Base-by-base conservation (phyloP, 352 stramenopile species). In the Pythium coloratum region DNA sequence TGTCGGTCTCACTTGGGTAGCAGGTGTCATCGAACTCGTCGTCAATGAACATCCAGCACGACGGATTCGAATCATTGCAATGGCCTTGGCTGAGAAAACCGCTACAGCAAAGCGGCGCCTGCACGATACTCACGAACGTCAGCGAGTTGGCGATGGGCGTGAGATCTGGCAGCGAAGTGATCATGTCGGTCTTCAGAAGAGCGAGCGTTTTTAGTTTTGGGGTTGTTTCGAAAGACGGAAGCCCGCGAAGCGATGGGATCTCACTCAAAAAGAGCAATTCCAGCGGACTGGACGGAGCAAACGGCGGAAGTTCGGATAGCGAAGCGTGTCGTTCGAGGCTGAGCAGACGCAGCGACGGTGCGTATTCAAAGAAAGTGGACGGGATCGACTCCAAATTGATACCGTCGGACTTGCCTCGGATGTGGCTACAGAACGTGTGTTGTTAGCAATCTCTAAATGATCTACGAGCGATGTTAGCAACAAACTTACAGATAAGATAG, bases 401-500 rank as follows among this genome's bases (percentile, higher is more conserved):
- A 4, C 36, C 36, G 10, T 14, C 36, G 36, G 10, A 42, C 30
- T 69, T 78, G 8, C 40, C 38, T 12, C n/a, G 53, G 14, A 69
- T 54, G 34, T 63, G 33, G 16, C 62, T 69, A 30, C 2, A 14
- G 12, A 28, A 36, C 34, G 2, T 26, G 24, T 13, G 13, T 0
- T 44, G 9, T 28, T 14, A 34, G 9, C 7, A 12, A 60, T 24
- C 20, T 24, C 20, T 24, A 24, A 24, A 24, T 24, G 20, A 24
- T 24, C 20, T 24, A 24, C 20, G 20, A 24, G 20, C 20, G 20
- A 24, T 24, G 20, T 24, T 24, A 24, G 18, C n/a, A 53, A 6
- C 46, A 24, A 24, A 24, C 20, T 28, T 74, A 86, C 77, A 86
- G 16, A n/a, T 76, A 80, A 30, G 82, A 66, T 6, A 86, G 71